Conservation (phyloP, 768 basidiomycete genomes). For the Calocybe gangraenosa region DNA sequence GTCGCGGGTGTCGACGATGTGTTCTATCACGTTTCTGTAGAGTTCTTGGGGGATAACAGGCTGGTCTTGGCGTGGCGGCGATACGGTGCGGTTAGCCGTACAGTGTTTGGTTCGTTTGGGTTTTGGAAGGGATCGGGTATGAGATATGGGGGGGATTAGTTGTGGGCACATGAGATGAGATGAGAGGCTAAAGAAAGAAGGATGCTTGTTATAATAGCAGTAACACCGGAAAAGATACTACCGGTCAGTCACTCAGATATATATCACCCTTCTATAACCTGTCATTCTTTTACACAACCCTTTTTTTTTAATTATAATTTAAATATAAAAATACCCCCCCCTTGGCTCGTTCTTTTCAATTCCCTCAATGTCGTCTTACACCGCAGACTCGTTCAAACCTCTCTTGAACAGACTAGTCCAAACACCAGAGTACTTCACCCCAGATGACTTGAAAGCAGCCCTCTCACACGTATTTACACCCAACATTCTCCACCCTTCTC, state of each 20-base stretch:
- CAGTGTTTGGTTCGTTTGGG: neutral
- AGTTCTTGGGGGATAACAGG: slow-evolving; percentile 13
- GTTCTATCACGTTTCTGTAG: slow-evolving; percentile 15
- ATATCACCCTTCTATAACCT: no score
- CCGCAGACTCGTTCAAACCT: slow-evolving; percentile 59
- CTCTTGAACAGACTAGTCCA: slow-evolving; percentile 75
- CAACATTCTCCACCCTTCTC: slow-evolving; percentile 57
- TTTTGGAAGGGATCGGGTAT: neutral
- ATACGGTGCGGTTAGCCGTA: neutral
- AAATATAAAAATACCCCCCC: no score
- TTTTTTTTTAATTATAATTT: no score
- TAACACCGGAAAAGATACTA: no score
- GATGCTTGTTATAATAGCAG: no score
- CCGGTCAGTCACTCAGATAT: no score
- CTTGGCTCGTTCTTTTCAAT: no score
- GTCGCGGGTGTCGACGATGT: slow-evolving; percentile 13
- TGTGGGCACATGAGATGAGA: no score
- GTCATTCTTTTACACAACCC: no score
- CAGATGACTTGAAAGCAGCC: slow-evolving; percentile 67
- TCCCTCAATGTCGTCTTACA: slow-evolving; percentile 19
- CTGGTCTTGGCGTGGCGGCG: neutral
- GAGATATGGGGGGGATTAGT: neutral
- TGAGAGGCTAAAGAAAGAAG: no score
- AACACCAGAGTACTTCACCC: slow-evolving; percentile 77
- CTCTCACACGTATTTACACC: slow-evolving; percentile 75